Percentiles rank a stretch among this genome's conserved stretches.
Evolutionary conservation across 306 rosid species (phyloP).

Genomic region (Geum urbanum): DNA sequence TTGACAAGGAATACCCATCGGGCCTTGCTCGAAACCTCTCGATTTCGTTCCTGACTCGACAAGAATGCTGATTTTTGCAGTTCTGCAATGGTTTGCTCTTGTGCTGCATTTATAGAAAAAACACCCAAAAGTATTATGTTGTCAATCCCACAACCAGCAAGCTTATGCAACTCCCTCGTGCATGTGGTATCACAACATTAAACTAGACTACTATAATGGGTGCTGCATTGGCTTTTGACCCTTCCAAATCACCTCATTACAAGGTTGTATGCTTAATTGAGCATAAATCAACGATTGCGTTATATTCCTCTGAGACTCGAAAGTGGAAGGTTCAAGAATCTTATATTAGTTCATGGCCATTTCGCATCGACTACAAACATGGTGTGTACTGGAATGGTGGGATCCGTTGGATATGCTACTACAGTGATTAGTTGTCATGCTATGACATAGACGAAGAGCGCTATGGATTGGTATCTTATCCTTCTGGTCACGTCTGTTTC

Average conservation of each 20-base stretch:
- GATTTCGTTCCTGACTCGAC: neutral
- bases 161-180: neutral
- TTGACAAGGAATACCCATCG: neutral
- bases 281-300: neutral
- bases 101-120: neutral
- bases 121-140: neutral
- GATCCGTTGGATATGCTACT: neutral
- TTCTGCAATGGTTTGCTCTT: conserved; percentile 29
- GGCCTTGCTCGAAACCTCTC: neutral
- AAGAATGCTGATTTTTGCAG: neutral
- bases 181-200: neutral
- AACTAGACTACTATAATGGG: neutral
- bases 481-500: neutral
- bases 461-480: neutral
- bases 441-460: conserved; percentile 12
- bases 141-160: conserved; percentile 15
- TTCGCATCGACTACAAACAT: neutral
- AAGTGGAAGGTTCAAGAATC: conserved; percentile 15
- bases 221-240: conserved; percentile 14
- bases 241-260: conserved; percentile 9
- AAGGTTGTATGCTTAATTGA: neutral
- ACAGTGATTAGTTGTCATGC: neutral
- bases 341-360: neutral
- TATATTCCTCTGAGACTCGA: conserved; percentile 19
- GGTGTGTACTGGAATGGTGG: conserved; percentile 27